Percentiles rank a stretch among this genome's conserved stretches.
Evolutionary conservation across 2,329 filamentous ascomycete genomes (phyloP).

Genomic region (Venturiaceae sp.): DNA sequence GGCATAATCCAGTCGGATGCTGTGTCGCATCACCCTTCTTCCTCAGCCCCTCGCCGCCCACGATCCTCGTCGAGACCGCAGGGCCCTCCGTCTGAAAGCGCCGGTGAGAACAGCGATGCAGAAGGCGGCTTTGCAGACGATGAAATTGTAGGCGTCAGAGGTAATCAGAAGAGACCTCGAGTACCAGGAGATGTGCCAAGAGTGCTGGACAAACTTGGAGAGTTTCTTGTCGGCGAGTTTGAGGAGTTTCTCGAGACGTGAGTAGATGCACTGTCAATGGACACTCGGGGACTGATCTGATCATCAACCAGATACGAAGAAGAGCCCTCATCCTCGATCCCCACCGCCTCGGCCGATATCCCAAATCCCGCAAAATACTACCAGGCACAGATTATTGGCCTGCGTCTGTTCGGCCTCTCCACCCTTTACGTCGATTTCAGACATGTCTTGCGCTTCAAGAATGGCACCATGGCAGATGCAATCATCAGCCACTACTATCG

Average conservation of each 20-base stretch:
- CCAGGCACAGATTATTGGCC: constrained; percentile 70
- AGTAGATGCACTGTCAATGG: constrained; percentile 15
- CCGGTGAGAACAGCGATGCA: constrained; percentile 43
- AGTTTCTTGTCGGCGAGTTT: constrained; percentile 66
- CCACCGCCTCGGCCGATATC: constrained; percentile 51
- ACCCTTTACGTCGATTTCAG: constrained; percentile 82
- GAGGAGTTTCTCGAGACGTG: constrained; percentile 72
- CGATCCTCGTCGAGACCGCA: constrained; percentile 47
- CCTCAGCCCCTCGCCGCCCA: constrained; percentile 17
- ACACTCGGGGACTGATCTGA: constrained; percentile 3
- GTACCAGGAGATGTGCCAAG: constrained; percentile 51
- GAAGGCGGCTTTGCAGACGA: constrained; percentile 49
- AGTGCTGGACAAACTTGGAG: constrained; percentile 67
- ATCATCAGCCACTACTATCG: constrained; percentile 90
- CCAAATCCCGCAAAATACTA: constrained; percentile 75
- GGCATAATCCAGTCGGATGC: constrained; percentile 38
- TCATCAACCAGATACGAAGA: constrained; percentile 48
- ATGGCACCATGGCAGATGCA: constrained; percentile 73
- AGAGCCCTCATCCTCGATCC: constrained; percentile 54
- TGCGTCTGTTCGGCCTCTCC: constrained; percentile 65
- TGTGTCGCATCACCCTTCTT: constrained; percentile 20
- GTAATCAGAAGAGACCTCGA: constrained; percentile 34
- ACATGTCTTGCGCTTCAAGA: constrained; percentile 68
- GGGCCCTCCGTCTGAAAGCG: constrained; percentile 41
- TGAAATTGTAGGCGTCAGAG: constrained; percentile 46